phyloP scores from a whole-genome alignment of 805 yeast genomes.

The Blastobotrys robertii region DNA sequence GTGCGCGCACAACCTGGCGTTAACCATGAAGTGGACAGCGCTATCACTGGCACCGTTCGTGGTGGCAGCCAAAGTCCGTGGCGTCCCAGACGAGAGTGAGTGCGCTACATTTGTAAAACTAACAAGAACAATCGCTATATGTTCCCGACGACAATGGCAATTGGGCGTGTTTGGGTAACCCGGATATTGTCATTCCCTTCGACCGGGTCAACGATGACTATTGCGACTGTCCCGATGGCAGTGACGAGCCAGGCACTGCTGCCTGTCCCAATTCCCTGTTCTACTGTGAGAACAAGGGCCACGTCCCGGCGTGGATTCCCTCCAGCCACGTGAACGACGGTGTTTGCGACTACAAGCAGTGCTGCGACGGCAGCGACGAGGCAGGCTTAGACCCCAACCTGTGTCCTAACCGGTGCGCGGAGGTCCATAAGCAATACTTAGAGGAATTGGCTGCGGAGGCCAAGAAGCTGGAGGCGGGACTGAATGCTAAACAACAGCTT shows the following conservation, averaged over 20 bases:
- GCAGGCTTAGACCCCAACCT: slow-evolving; percentile 23
- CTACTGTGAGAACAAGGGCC: slow-evolving; percentile 73
- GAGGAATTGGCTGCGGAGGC: slow-evolving; percentile 15
- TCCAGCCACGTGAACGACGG: slow-evolving; percentile 75
- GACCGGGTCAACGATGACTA: slow-evolving; percentile 73
- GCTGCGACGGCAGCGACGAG: slow-evolving; percentile 96
- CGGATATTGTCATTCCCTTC: slow-evolving; percentile 50
- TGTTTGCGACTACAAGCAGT: slow-evolving; percentile 74
- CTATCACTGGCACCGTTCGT: background rate
- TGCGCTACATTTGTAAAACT: background rate
- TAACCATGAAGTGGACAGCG: too few relatives aligned
- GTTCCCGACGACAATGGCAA: slow-evolving; percentile 39
- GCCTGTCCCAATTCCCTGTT: slow-evolving; percentile 59
- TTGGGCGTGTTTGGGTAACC: slow-evolving; percentile 65
- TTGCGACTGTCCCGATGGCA: slow-evolving; percentile 97
- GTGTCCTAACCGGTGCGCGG: slow-evolving; percentile 50
- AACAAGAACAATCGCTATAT: slow-evolving; percentile 29
- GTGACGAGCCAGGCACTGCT: slow-evolving; percentile 92
- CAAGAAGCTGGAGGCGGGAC: slow-evolving; percentile 27
- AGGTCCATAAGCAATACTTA: slow-evolving; percentile 36
- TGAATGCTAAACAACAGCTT: slow-evolving; percentile 26
- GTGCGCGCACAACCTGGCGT: too few relatives aligned
- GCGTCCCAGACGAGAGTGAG: background rate
- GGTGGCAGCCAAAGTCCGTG: background rate
- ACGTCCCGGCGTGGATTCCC: slow-evolving; percentile 50